Evolutionary conservation across 495 filamentous ascomycete genomes (phyloP).

Genomic region (Pyrenopolyporus hunteri): DNA sequence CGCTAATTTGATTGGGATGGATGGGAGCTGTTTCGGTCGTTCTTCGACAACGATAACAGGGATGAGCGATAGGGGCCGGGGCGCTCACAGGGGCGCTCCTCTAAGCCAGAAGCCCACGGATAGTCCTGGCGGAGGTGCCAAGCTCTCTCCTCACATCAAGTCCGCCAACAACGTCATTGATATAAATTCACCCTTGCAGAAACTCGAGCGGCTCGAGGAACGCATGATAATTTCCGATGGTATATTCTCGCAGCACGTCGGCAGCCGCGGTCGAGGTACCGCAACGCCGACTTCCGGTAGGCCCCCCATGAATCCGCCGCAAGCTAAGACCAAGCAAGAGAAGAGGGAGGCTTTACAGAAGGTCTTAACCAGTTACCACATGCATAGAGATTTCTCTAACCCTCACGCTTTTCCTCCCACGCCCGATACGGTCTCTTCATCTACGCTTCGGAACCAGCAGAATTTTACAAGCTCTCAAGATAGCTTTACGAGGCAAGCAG

Average conservation of each 20-base stretch:
- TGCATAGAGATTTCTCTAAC: conserved; percentile 36
- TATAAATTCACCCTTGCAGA: conserved; percentile 49
- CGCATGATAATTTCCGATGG: conserved; percentile 30
- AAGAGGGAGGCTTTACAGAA: conserved; percentile 51
- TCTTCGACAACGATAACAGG: conserved; percentile 21
- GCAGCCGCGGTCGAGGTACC: conserved; percentile 32
- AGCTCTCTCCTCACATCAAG: conserved; percentile 43
- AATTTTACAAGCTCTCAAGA: conserved; percentile 36
- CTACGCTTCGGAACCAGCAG: conserved; percentile 49
- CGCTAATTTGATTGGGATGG: conserved; percentile 33
- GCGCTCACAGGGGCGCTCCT: not conserved
- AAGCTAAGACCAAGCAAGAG: conserved; percentile 45
- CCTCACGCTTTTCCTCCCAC: conserved; percentile 56
- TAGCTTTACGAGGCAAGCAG: conserved; percentile 28
- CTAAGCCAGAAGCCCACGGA: conserved; percentile 3
- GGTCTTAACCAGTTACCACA: conserved; percentile 48
- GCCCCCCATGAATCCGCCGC: conserved; percentile 13
- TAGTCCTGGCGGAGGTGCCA: conserved; percentile 15
- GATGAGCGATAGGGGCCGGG: conserved; percentile 5
- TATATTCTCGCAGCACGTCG: conserved; percentile 29
- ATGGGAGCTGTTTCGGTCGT: conserved; percentile 36
- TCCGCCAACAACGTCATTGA: conserved; percentile 52
- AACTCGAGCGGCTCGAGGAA: conserved; percentile 46
- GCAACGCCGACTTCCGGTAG: conserved; percentile 28
- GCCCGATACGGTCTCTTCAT: conserved; percentile 60